Evolutionary conservation across 139 green algal genomes (phyloP).

Genomic region (Pycnococcus provasolii): DNA sequence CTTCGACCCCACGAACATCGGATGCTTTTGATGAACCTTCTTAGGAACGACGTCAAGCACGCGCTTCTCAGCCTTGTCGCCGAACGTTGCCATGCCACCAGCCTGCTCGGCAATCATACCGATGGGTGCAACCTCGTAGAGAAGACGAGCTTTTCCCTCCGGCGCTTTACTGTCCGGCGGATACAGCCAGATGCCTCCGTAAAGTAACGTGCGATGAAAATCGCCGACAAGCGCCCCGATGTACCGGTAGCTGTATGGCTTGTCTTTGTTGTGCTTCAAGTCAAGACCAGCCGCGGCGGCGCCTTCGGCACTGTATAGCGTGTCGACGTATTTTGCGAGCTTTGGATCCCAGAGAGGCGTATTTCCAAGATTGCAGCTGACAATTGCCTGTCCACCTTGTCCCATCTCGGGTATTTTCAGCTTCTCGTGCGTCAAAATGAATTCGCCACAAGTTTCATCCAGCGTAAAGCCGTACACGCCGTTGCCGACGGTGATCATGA

Average conservation of each 20-base stretch:
- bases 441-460: conserved; percentile 38
- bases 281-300: background rate
- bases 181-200: conserved; percentile 60
- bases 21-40: conserved; percentile 39
- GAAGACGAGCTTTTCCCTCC: conserved; percentile 52
- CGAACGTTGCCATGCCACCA: conserved; percentile 37
- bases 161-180: conserved; percentile 48
- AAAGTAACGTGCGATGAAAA: conserved; percentile 59
- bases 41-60: conserved; percentile 42
- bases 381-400: background rate
- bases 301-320: conserved; percentile 30
- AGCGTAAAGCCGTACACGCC: conserved; percentile 49
- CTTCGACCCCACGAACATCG: conserved; percentile 48
- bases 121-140: conserved; percentile 56
- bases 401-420: conserved; percentile 38
- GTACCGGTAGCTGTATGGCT: conserved; percentile 53
- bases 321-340: conserved; percentile 35
- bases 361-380: conserved; percentile 53
- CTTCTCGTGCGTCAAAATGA: conserved; percentile 20
- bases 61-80: conserved; percentile 9
- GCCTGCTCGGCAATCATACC: conserved; percentile 45
- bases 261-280: conserved; percentile 9
- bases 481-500: conserved; percentile 48
- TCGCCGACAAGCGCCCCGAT: conserved; percentile 59
- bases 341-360: conserved; percentile 33